A percentile compares a stretch with the other conserved stretches of the same genome.
Conservation (phyloP, 2,329 filamentous ascomycete genomes). For the Colletotrichum theobromicola region DNA sequence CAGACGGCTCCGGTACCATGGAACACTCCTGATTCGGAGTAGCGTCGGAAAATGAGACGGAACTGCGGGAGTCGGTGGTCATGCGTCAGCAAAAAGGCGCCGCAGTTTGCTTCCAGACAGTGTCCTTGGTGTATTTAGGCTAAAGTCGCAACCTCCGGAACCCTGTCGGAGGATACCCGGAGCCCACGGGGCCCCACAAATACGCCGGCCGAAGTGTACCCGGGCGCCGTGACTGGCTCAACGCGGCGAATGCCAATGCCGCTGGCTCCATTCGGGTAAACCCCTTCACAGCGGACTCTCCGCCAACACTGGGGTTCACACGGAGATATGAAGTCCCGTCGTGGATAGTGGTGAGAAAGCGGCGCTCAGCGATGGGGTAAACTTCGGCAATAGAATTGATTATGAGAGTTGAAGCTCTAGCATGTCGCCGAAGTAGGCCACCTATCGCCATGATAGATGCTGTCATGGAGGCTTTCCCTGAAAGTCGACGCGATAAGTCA, state of each 20-base stretch:
- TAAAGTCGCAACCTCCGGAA: slow-evolving; percentile 7
- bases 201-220: slow-evolving; percentile 4
- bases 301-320: background rate
- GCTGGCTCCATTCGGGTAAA: background rate
- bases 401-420: background rate
- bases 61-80: background rate
- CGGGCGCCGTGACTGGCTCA: background rate
- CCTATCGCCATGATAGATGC: background rate
- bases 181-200: slow-evolving; percentile 13
- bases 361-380: background rate
- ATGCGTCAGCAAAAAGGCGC: slow-evolving; percentile 1
- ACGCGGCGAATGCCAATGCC: slow-evolving; percentile 7
- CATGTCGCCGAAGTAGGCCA: background rate
- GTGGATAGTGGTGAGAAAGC: no score
- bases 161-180: slow-evolving; percentile 4
- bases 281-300: background rate
- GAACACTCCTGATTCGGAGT: slow-evolving; percentile 3
- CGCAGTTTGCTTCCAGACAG: background rate
- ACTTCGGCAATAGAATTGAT: background rate
- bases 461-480: background rate
- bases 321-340: background rate
- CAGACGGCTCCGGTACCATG: background rate
- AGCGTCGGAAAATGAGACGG: slow-evolving; percentile 14
- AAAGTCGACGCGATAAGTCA: no score
- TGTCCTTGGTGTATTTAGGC: slow-evolving; percentile 11